Evolutionary conservation across 2,329 filamentous ascomycete species (phyloP), one percentile per base, ranked within the genome.

Genomic region (Venturia asperata): DNA sequence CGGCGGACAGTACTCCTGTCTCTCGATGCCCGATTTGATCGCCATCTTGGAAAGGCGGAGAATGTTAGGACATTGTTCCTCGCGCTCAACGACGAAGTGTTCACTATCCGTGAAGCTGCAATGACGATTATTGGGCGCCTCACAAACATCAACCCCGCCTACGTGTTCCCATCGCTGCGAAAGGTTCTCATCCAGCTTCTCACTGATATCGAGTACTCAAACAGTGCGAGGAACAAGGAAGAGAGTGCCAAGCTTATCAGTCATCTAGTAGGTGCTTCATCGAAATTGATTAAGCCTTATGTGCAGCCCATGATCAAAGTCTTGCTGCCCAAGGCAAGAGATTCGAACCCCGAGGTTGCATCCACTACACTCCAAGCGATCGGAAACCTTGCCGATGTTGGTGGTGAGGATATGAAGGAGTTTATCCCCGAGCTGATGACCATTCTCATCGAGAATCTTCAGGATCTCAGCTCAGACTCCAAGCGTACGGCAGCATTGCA

Each of bases 11-110:
- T 99, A 3, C 82, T 99, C 27, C 86, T 88, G 62, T 94, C 94
- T 21, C 82, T 99, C 11, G 94, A 97, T 74, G 87, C 90, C 69
- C 90, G 94, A 63, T 99, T 99, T 72, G 94, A 99, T 73, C 88
- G 91, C 60, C 94, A 99, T 74, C 82, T 99, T n/a, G 92, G 92
- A 52, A 96, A 97, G 75, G 92, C 95, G 0, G 93, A 99, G 75
- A 99, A 99, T 72, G 95, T 99, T 61, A 87, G 95, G 24, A 96
- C 92, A 17, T 79, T 99, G 0, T 97, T 99, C 76, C 88, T 97
- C 67, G 93, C 94, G 0, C 83, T 99, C 19, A 97, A 99, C 70
- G 94, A 99, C 71, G 93, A 97, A 73, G 84, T 92, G 1, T 99
- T 97, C 69, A 83, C 87, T 1, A 96, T 97, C 67, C 85, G 95